Percentiles rank a stretch among this genome's conserved stretches.
These are phyloP conservation scores for Candida sithepensis DNA, from an alignment of 805 yeast genomes.

Conservation along the genomic window DNA sequence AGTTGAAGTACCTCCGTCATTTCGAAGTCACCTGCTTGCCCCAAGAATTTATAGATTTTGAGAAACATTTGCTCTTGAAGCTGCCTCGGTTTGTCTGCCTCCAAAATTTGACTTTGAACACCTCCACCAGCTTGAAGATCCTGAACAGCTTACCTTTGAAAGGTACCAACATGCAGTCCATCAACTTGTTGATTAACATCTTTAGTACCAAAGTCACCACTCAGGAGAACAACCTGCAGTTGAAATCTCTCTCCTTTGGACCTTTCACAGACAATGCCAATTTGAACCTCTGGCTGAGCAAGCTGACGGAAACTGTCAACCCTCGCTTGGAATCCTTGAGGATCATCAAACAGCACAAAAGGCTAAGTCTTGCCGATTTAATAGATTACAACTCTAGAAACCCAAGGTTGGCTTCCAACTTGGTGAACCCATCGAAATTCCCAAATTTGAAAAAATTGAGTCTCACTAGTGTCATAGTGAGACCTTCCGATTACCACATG, in stretches of 20 bases:
- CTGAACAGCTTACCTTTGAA: conserved; percentile 8
- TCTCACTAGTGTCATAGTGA: conserved; percentile 9
- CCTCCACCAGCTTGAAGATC: conserved; percentile 12
- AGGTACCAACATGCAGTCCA: not conserved
- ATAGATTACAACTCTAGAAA: conserved; percentile 3
- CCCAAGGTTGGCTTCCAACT: conserved; percentile 1
- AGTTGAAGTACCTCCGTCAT: conserved; percentile 9
- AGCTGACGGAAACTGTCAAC: not conserved
- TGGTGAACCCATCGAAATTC: conserved; percentile 1
- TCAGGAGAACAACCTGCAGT: not conserved
- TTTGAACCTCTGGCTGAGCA: not conserved
- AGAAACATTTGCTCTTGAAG: conserved; percentile 9
- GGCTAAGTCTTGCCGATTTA: conserved; percentile 13
- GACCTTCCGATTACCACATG: conserved; percentile 4
- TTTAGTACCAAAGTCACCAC: conserved; percentile 1
- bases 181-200: conserved; percentile 5
- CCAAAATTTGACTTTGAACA: conserved; percentile 5
- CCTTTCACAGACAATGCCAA: conserved; percentile 9
- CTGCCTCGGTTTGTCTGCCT: conserved; percentile 1
- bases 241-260: conserved; percentile 10
- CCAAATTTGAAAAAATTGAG: conserved; percentile 7
- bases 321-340: not conserved
- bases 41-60: conserved; percentile 28
- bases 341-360: conserved; percentile 7
- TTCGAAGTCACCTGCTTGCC: conserved; percentile 21